Evolutionary conservation across 1,284 basidiomycete genomes (phyloP).

Genomic region (Ceratobasidium sp.): DNA sequence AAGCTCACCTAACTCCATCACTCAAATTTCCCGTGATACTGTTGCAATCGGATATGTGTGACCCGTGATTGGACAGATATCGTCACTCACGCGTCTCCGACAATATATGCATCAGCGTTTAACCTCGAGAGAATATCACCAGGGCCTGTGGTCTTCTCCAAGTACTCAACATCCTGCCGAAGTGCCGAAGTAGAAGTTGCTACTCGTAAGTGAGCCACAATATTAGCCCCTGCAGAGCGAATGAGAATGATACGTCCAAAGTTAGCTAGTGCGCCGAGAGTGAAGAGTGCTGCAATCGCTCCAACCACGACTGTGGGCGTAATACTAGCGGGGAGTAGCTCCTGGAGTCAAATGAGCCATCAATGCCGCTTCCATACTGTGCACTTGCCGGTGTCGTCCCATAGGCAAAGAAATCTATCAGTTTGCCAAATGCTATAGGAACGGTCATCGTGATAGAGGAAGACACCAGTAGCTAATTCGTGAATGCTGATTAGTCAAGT

Average conservation of each 20-base stretch:
- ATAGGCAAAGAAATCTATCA: conserved; percentile 90
- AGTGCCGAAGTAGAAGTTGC: conserved; percentile 85
- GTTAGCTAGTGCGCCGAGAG: conserved; percentile 88
- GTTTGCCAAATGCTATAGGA: conserved; percentile 88
- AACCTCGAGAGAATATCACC: conserved; percentile 94
- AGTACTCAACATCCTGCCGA: conserved; percentile 91
- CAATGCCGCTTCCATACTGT: conserved; percentile 6
- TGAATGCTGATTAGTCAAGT: too few species aligned
- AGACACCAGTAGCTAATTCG: conserved; percentile 69
- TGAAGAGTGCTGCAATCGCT: conserved; percentile 83
- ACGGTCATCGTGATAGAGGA: conserved; percentile 89
- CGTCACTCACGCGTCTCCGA: conserved; percentile 85
- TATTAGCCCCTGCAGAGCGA: conserved; percentile 86
- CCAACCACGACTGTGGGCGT: conserved; percentile 85
- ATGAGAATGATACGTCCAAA: conserved; percentile 90
- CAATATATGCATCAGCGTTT: conserved; percentile 92
- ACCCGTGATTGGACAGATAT: too few species aligned
- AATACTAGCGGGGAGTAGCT: conserved; percentile 68
- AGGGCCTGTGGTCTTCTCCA: conserved; percentile 81
- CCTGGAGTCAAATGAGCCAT: conserved; percentile 56
- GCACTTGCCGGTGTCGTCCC: conserved; percentile 71
- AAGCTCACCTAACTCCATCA: conserved; percentile 77
- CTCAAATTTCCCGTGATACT: conserved; percentile 92
- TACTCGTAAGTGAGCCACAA: conserved; percentile 89
- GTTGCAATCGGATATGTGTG: too few species aligned